phyloP scores from a whole-genome alignment of 805 yeast species.

The Myxozyma sirexii region DNA sequence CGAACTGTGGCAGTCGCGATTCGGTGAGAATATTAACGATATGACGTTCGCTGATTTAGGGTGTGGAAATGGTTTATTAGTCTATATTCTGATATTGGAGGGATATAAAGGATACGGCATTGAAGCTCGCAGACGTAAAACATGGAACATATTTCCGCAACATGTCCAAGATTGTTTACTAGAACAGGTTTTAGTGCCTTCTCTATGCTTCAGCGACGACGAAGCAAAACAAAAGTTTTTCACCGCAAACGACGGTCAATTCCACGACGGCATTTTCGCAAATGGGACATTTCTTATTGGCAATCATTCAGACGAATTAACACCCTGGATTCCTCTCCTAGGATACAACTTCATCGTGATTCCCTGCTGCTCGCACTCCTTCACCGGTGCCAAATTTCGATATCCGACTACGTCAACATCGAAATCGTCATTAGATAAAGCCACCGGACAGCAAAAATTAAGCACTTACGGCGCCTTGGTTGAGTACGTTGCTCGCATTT shows the following conservation, averaged over 20 bases:
- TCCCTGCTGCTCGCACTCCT: conserved; percentile 92
- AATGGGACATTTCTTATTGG: conserved; percentile 81
- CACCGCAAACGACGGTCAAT: neutral
- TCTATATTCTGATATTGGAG: conserved; percentile 71
- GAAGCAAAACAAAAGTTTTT: neutral
- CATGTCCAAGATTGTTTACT: conserved; percentile 58
- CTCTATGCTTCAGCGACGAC: conserved; percentile 5
- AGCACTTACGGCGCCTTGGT: conserved; percentile 79
- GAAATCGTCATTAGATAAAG: neutral
- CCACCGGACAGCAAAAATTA: conserved; percentile 36
- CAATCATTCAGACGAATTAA: conserved; percentile 91
- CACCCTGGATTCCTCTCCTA: conserved; percentile 91
- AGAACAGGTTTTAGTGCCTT: conserved; percentile 85
- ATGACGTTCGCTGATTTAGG: conserved; percentile 87
- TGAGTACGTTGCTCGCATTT: conserved; percentile 75
- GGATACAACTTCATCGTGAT: conserved; percentile 83
- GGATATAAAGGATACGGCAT: conserved; percentile 84
- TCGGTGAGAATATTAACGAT: conserved; percentile 42
- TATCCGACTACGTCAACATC: conserved; percentile 46
- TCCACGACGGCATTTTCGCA: conserved; percentile 49
- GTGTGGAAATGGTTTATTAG: conserved; percentile 91
- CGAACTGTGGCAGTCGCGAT: conserved; percentile 71
- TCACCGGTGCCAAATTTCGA: conserved; percentile 74
- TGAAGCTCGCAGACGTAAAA: conserved; percentile 86
- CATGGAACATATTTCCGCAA: conserved; percentile 80